phyloP scores from a whole-genome alignment of 177 flowering plant species.

The Vitis hybrid region DNA sequence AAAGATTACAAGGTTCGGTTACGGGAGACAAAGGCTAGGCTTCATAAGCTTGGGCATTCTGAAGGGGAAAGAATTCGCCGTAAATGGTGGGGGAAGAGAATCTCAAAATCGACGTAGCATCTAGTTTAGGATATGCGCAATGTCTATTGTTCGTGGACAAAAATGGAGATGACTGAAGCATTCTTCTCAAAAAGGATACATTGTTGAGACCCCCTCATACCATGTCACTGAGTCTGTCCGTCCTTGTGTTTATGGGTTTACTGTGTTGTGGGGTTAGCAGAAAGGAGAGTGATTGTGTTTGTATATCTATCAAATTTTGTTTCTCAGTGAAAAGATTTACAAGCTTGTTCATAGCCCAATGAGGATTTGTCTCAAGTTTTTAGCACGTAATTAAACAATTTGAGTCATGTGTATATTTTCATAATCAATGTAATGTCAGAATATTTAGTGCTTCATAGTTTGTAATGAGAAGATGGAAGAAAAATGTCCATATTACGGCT shows the following conservation, averaged over 20 bases:
- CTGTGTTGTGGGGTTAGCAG: slow-evolving; percentile 2
- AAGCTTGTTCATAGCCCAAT: slow-evolving; percentile 29
- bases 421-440: slow-evolving; percentile 13
- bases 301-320: slow-evolving; percentile 36
- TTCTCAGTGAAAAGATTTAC: slow-evolving; percentile 13
- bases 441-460: background rate
- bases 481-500: slow-evolving; percentile 14
- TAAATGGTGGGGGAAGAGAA: slow-evolving; percentile 81
- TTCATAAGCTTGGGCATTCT: slow-evolving; percentile 50
- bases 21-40: slow-evolving; percentile 60
- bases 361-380: slow-evolving; percentile 9
- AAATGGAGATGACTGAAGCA: background rate
- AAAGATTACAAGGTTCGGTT: slow-evolving; percentile 71
- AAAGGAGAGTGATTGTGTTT: slow-evolving; percentile 6
- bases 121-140: background rate
- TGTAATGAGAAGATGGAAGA: background rate
- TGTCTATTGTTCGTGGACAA: background rate
- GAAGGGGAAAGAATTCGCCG: slow-evolving; percentile 50
- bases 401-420: slow-evolving; percentile 20
- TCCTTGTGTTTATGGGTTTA: background rate
- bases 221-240: no score
- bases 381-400: background rate
- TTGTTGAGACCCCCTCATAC: no score
- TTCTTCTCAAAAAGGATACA: background rate
- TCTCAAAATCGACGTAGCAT: slow-evolving; percentile 19